Evolutionary conservation across 441 rosid species (phyloP), one percentile per base, ranked within the genome.

Genomic region (Aleurites moluccanus): DNA sequence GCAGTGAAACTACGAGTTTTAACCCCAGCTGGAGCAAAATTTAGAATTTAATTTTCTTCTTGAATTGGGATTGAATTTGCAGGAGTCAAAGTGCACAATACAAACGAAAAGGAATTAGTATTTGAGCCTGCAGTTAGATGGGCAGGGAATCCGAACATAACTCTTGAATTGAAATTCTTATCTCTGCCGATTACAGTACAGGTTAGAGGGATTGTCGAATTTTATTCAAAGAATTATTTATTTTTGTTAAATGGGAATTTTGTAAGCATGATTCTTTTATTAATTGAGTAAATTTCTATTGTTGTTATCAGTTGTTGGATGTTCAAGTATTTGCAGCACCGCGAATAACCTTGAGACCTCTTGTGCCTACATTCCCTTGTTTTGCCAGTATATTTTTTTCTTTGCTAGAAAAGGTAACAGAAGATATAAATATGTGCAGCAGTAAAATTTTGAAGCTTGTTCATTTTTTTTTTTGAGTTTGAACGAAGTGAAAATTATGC

Each of bases 341-440:
- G 14, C 80, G 98, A 73, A 81, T 92, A 77, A 82, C 88, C 76
- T 73, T 94, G 80, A 92, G 81, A 83, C 99, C 99, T 77, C 92
- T 94, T 30, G 90, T 92, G 49, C 98, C 97, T n/a, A 85, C 94
- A 33, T 90, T 94, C 67, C 99, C 99, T 42, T 91, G 99, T 78
- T 94, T 94, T 50, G 88, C 87, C 38, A 87, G 75, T 44, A 79
- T 87, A 50, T 81, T 65, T 2, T 91, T 92, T 73, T 90, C 97
- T 28, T 80, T 94, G 75, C 84, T 92, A 86, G 93, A 91, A 73
- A 89, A 74, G 81, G 85, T 85, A 82, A 67, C 6, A 10, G 0
- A 11, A 18, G 20, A 52, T 10, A 20, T 14, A 47, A 64, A 59
- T 13, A 10, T 59, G 8, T 59, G 35, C 18, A 3, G 78, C 55